Conservation (phyloP, 2,329 filamentous ascomycete species). For the Alternaria solani region DNA sequence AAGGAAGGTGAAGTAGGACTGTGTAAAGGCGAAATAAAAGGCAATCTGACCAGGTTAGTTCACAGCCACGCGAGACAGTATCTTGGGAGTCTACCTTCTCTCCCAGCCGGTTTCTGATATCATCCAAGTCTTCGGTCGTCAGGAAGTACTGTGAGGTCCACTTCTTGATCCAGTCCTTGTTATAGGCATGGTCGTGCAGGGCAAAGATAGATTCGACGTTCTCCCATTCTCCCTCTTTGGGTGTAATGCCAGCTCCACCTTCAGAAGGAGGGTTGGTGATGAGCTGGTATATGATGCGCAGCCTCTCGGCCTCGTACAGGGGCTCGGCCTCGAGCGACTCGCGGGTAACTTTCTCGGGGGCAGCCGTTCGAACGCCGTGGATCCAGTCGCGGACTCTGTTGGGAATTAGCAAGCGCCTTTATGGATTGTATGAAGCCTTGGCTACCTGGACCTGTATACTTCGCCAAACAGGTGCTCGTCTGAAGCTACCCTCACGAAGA, state of each 20-base stretch:
- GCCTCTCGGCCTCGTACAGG: slow-evolving; percentile 84
- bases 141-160: slow-evolving; percentile 59
- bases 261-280: slow-evolving; percentile 59
- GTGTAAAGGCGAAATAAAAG: slow-evolving; percentile 94
- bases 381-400: slow-evolving; percentile 89
- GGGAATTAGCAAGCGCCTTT: not conserved
- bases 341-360: slow-evolving; percentile 76
- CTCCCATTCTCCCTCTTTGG: slow-evolving; percentile 60
- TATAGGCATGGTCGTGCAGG: slow-evolving; percentile 60
- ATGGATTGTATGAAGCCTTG: not conserved
- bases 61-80: not conserved
- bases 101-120: slow-evolving; percentile 60
- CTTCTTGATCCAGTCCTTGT: slow-evolving; percentile 63
- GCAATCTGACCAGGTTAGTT: slow-evolving; percentile 66
- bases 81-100: slow-evolving; percentile 50
- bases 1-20: slow-evolving; percentile 87
- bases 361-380: slow-evolving; percentile 79
- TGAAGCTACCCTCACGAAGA: slow-evolving; percentile 84
- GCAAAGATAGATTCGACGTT: slow-evolving; percentile 60
- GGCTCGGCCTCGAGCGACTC: slow-evolving; percentile 75
- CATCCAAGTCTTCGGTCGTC: slow-evolving; percentile 58
- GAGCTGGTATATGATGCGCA: slow-evolving; percentile 86
- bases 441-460: slow-evolving; percentile 78
- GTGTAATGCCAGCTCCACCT: slow-evolving; percentile 61
- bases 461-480: slow-evolving; percentile 77